Evolutionary conservation across 805 yeast species (phyloP).

Genomic region (Debaryomyces castellii): DNA sequence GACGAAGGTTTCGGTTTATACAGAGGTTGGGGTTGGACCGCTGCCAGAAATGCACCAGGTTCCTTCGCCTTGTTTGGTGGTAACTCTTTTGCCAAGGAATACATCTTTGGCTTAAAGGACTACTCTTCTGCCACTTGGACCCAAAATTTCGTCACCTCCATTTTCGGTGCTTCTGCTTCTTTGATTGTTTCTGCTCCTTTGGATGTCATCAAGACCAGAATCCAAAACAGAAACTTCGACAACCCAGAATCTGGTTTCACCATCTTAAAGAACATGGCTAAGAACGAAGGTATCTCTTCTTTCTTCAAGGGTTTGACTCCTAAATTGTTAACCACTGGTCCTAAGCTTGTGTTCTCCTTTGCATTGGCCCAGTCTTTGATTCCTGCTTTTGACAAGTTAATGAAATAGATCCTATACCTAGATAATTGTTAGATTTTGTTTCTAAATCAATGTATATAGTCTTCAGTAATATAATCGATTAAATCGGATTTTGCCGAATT

Average conservation of each 20-base stretch:
- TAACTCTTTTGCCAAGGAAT: conserved; percentile 97
- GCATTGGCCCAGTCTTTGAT: conserved; percentile 96
- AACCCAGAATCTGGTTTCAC: conserved; percentile 93
- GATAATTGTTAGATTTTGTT: neutral
- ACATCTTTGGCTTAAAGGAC: conserved; percentile 80
- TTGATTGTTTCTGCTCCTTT: conserved; percentile 95
- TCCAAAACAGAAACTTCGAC: conserved; percentile 94
- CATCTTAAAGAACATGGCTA: conserved; percentile 88
- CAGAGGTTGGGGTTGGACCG: conserved; percentile 99
- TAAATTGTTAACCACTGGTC: conserved; percentile 95
- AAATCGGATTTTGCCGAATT: neutral
- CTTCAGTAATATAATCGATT: neutral
- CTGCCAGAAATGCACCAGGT: conserved; percentile 99
- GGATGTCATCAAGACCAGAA: conserved; percentile 97
- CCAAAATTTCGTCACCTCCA: conserved; percentile 92
- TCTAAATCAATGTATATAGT: conserved; percentile 1
- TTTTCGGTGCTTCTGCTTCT: conserved; percentile 95
- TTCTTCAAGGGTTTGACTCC: conserved; percentile 98
- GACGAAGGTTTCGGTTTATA: conserved; percentile 95
- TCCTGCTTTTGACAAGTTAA: conserved; percentile 85
- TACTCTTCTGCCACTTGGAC: conserved; percentile 91
- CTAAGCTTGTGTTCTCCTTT: conserved; percentile 95
- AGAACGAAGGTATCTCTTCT: conserved; percentile 84
- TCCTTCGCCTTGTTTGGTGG: conserved; percentile 98
- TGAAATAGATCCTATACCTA: conserved; percentile 26